Evolutionary conservation across 2,329 filamentous ascomycete genomes (phyloP).

Genomic region (Aspergillus fischeri): DNA sequence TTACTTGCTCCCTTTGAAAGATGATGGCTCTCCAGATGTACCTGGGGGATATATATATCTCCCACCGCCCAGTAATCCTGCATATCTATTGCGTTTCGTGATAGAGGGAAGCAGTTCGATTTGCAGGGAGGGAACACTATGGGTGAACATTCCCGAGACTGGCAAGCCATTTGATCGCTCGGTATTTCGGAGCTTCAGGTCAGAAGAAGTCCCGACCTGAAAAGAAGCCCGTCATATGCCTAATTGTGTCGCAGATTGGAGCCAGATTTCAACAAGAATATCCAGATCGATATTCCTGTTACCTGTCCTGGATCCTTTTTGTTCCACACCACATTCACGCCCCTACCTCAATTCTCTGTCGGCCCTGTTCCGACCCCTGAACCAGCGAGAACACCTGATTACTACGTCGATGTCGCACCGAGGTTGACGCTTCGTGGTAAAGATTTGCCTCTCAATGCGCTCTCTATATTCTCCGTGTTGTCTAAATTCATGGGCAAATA

Average conservation of each 20-base stretch:
- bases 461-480: slow-evolving; percentile 89
- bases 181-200: slow-evolving; percentile 87
- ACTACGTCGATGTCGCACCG: slow-evolving; percentile 94
- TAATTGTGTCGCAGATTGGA: slow-evolving; percentile 54
- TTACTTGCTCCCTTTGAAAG: slow-evolving; percentile 85
- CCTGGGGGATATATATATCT: slow-evolving; percentile 89
- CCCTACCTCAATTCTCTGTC: slow-evolving; percentile 72
- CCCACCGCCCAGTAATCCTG: slow-evolving; percentile 66
- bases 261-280: slow-evolving; percentile 87
- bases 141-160: slow-evolving; percentile 87
- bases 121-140: slow-evolving; percentile 88
- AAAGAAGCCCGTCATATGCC: slow-evolving; percentile 10
- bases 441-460: slow-evolving; percentile 74
- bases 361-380: slow-evolving; percentile 47
- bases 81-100: slow-evolving; percentile 78
- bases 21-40: slow-evolving; percentile 87
- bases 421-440: slow-evolving; percentile 68
- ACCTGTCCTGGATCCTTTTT: slow-evolving; percentile 80
- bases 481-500: slow-evolving; percentile 98
- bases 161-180: slow-evolving; percentile 72
- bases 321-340: slow-evolving; percentile 89
- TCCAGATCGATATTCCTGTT: slow-evolving; percentile 86
- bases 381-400: slow-evolving; percentile 66
- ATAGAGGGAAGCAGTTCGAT: slow-evolving; percentile 95
- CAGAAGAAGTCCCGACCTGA: slow-evolving; percentile 32